Base-by-base conservation (phyloP, 192 early-diverging fungal species). In the Polychytrium aggregatum region DNA sequence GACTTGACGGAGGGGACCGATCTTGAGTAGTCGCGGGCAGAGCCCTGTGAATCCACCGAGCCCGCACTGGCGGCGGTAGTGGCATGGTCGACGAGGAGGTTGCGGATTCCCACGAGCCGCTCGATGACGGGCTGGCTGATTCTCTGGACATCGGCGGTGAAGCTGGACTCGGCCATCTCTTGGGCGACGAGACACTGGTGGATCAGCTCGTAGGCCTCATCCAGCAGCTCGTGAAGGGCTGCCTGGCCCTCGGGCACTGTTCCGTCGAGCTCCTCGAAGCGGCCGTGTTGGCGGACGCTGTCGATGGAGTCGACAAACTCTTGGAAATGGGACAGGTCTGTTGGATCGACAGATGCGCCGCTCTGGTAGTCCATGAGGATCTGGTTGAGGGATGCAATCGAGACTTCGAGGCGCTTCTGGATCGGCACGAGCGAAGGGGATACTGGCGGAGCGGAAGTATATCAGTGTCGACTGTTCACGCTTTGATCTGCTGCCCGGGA, bases 131-230 rank as follows among this genome's bases (percentile, higher is more conserved):
- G 10, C 40, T 17, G 21, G 25, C 3, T 18, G 21, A 11, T 59
- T 43, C 10, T 7, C 51, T 24, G 40, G 16, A 30, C 33, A 7
- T 43, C 41, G 18, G 18, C 52, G 33, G 9, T 4, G 3, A 27
- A 17, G 44, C 30, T 39, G 33, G 13, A 10, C 26, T 44, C 28
- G 8, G 16, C 36, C 9, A 7, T 6, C 29, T 62, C 60, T 14
- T 51, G 10, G 17, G n/a, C 54, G 10, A 62, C 48, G 10, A 59
- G 28, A 29, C 52, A 63, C 21, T 62, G 52, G 52, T 63, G 62
- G 17, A 63, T 35, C 10, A 63, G 31, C 21, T 63, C 62, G 33
- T 55, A 63, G 10, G 62, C 62, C 20, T 63, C 52, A 11, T 62
- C 59, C 0, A 60, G 57, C 48, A 55, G 21, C 18, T 50, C 59